Conservation (phyloP, 164 flowering plant genomes). For the Houttuynia cordata region DNA sequence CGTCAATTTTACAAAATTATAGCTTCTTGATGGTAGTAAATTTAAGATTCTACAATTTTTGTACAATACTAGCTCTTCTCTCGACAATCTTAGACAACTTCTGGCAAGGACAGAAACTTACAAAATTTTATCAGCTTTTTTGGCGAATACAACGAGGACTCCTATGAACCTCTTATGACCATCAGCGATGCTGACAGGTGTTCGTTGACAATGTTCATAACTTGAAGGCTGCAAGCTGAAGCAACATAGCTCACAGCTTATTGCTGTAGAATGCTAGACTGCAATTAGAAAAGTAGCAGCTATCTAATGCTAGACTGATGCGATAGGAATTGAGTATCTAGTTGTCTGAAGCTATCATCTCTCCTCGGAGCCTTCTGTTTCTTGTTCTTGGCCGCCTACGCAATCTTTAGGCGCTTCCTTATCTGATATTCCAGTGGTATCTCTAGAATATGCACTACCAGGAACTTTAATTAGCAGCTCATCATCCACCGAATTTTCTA, state of each 20-base stretch:
- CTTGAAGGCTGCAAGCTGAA: too few species aligned
- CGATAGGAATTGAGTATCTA: too few species aligned
- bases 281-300: too few species aligned
- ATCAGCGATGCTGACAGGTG: too few species aligned
- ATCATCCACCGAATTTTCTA: conserved; percentile 12
- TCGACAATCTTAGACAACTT: not conserved
- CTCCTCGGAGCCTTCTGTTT: not conserved
- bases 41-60: not conserved
- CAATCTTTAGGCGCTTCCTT: not conserved
- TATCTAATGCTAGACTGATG: too few species aligned
- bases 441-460: conserved; percentile 60
- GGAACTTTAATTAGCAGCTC: conserved; percentile 60
- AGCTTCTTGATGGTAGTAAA: not conserved
- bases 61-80: not conserved
- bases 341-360: too few species aligned
- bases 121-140: not conserved
- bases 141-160: too few species aligned
- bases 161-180: too few species aligned
- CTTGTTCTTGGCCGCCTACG: not conserved
- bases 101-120: not conserved
- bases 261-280: too few species aligned
- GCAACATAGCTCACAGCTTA: too few species aligned
- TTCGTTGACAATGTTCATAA: too few species aligned
- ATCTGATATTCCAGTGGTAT: not conserved
- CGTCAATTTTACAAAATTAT: not conserved